These are phyloP conservation scores for Sphaerulina musiva DNA, from an alignment of 2,329 filamentous ascomycete species.

Conservation along the genomic window DNA sequence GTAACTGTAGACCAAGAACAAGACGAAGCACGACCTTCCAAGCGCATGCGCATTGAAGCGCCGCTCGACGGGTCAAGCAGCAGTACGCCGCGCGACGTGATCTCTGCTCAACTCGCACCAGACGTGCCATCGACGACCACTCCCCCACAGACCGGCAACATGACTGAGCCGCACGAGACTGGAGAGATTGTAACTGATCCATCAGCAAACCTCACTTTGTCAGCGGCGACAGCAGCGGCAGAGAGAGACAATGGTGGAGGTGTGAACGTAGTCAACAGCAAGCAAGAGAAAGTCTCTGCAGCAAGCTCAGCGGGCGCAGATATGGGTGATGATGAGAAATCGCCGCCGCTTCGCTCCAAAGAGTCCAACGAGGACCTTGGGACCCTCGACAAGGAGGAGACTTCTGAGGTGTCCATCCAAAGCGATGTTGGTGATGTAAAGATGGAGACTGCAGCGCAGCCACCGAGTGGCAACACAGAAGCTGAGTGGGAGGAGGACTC, in stretches of 20 bases:
- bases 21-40: conserved; percentile 33
- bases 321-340: not conserved
- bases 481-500: conserved; percentile 75
- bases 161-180: not conserved
- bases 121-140: not conserved
- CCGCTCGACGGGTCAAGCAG: conserved; percentile 31
- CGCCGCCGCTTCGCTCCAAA: too few relatives aligned
- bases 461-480: conserved; percentile 46
- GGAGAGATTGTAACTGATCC: not conserved
- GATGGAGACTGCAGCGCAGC: conserved; percentile 41
- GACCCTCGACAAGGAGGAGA: not conserved
- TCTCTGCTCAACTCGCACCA: conserved; percentile 8
- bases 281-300: not conserved
- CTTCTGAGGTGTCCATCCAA: conserved; percentile 9
- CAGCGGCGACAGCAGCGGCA: conserved; percentile 15
- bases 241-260: conserved; percentile 13
- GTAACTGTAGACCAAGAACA: conserved; percentile 9
- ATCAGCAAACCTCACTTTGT: conserved; percentile 13
- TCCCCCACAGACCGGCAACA: not conserved
- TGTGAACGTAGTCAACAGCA: not conserved
- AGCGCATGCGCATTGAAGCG: conserved; percentile 39
- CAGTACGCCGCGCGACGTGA: conserved; percentile 22
- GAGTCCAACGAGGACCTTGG: too few relatives aligned
- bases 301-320: not conserved
- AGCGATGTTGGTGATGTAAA: conserved; percentile 33